Percentiles rank a stretch among this genome's conserved stretches.
These are phyloP conservation scores for Solanum pennellii DNA, from an alignment of 257 asterid genomes.

Conservation along the genomic window DNA sequence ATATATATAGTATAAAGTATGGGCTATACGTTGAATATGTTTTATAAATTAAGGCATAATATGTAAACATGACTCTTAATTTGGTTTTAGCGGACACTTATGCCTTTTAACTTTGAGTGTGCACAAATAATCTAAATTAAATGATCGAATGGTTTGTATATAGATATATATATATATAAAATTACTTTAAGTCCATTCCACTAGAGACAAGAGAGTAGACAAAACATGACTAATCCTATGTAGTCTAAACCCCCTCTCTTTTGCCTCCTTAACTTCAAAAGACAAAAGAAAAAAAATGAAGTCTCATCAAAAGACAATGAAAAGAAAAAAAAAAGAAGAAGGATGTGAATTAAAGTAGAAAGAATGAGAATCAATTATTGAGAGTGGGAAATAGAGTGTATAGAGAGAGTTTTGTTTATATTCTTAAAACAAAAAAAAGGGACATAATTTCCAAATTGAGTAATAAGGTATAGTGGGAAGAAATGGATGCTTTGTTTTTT, in stretches of 20 bases:
- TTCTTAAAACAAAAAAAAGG: not conserved
- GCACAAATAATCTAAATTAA: too few relatives aligned
- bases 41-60: too few relatives aligned
- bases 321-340: not conserved
- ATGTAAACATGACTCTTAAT: too few relatives aligned
- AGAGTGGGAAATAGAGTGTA: not conserved
- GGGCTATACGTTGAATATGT: too few relatives aligned
- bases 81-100: rapidly evolving
- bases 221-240: not conserved
- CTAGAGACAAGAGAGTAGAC: not conserved
- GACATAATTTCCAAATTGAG: not conserved
- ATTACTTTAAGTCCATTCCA: not conserved
- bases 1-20: too few relatives aligned
- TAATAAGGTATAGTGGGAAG: not conserved
- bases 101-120: too few relatives aligned
- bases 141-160: not conserved
- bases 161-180: too few relatives aligned
- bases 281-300: not conserved
- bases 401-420: not conserved
- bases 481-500: not conserved
- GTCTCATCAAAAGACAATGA: not conserved
- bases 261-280: not conserved
- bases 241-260: not conserved
- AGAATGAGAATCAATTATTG: conserved; percentile 7
- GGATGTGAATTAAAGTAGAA: not conserved